Conservation (phyloP, 2,329 filamentous ascomycete genomes). For the Exserohilum turcica region DNA sequence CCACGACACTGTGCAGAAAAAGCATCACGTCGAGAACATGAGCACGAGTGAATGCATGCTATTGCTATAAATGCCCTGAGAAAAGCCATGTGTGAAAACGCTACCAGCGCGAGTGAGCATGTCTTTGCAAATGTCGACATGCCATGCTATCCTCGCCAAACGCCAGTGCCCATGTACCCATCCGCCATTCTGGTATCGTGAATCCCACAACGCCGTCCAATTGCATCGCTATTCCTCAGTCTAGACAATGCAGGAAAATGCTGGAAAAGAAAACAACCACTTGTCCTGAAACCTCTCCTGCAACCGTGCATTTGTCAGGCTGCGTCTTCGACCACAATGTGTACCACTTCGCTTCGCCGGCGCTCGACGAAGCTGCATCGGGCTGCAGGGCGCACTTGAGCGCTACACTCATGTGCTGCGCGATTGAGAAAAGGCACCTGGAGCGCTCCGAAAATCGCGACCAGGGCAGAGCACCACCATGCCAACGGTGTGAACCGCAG, state of each 20-base stretch:
- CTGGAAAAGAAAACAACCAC: not conserved
- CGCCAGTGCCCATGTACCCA: not conserved
- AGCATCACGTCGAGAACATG: not conserved
- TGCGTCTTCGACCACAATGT: constrained; percentile 33
- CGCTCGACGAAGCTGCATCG: constrained; percentile 26
- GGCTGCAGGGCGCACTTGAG: constrained; percentile 32
- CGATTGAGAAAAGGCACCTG: constrained; percentile 63
- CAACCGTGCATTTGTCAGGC: constrained; percentile 2
- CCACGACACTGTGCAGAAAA: not conserved
- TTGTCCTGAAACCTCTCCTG: not conserved
- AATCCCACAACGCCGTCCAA: constrained; percentile 6
- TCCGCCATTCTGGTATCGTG: constrained; percentile 4
- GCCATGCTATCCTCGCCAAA: constrained; percentile 4
- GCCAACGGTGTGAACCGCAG: constrained; percentile 65
- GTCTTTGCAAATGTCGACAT: not conserved
- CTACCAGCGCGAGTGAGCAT: not conserved
- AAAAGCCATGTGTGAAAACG: not conserved
- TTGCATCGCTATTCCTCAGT: not conserved
- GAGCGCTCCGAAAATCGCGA: constrained; percentile 61
- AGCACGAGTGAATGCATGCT: not conserved
- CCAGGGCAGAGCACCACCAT: constrained; percentile 64
- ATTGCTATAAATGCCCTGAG: constrained; percentile 5
- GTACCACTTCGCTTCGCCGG: constrained; percentile 28
- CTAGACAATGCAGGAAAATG: constrained; percentile 1
- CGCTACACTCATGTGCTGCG: constrained; percentile 48